Conservation (phyloP, 2,329 filamentous ascomycete genomes). For the Didymella segeticola region DNA sequence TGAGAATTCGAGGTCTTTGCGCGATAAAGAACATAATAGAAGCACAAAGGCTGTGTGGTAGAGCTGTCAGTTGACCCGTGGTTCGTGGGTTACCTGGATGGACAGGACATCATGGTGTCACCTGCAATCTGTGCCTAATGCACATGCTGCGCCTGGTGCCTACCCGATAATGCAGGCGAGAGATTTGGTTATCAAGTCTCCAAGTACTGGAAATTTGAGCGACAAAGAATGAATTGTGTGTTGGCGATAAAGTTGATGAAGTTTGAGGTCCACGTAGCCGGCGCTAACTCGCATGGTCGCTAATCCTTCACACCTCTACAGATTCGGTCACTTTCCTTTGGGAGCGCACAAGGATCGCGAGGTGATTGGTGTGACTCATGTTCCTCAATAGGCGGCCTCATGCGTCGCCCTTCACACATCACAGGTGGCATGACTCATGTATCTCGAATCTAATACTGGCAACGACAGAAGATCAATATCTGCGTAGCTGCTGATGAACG, state of each 20-base stretch:
- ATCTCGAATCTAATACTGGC: no score
- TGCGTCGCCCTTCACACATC: not conserved
- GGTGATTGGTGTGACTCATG: not conserved
- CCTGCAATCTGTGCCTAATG: not conserved
- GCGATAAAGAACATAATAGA: not conserved
- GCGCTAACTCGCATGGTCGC: not conserved
- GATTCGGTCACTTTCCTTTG: not conserved
- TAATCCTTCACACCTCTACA: not conserved
- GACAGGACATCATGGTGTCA: constrained; percentile 1
- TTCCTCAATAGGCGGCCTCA: not conserved
- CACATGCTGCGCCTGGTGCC: not conserved
- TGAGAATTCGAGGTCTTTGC: not conserved
- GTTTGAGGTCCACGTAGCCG: not conserved
- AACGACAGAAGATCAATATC: no score
- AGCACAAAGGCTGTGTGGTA: not conserved
- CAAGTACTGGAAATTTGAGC: not conserved
- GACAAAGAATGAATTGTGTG: not conserved
- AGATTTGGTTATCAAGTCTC: no score
- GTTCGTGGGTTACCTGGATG: not conserved
- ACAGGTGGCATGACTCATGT: not conserved
- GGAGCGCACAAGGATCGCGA: not conserved
- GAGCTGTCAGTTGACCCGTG: not conserved
- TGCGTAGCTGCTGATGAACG: no score
- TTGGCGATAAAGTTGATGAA: not conserved
- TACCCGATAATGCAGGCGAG: no score